These are phyloP conservation scores for Nosema granulosis DNA, from an alignment of 371 early-diverging fungal species.

Conservation along the genomic window DNA sequence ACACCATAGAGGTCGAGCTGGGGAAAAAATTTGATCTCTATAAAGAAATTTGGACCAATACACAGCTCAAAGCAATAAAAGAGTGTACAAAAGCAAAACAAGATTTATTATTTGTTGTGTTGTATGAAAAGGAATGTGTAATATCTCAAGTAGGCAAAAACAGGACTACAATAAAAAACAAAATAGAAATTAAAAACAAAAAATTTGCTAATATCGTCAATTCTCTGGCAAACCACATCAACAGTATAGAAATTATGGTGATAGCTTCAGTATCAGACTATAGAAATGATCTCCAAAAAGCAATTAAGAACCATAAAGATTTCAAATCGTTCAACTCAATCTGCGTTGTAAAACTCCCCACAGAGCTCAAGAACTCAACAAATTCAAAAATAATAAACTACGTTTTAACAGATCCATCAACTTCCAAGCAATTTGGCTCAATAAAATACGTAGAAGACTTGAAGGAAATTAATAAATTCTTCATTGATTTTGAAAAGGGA, in stretches of 20 bases:
- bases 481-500: conserved; percentile 35
- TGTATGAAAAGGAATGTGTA: conserved; percentile 58
- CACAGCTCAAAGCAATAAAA: conserved; percentile 44
- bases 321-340: conserved; percentile 3
- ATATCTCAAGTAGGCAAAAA: conserved; percentile 45
- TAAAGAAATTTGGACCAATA: conserved; percentile 51
- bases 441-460: conserved; percentile 62
- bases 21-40: conserved; percentile 58
- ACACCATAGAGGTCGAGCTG: conserved; percentile 60
- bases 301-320: not conserved
- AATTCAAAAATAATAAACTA: conserved; percentile 51
- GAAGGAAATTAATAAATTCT: conserved; percentile 50
- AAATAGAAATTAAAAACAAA: conserved; percentile 56
- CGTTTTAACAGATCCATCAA: conserved; percentile 45
- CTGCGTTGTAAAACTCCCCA: conserved; percentile 40
- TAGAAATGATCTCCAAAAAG: conserved; percentile 36
- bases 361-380: conserved; percentile 47
- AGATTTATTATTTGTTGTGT: conserved; percentile 60
- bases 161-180: conserved; percentile 45
- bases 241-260: conserved; percentile 41
- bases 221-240: conserved; percentile 19
- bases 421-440: conserved; percentile 42
- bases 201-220: conserved; percentile 47
- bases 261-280: conserved; percentile 37
- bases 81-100: conserved; percentile 44